A percentile compares a stretch with the other conserved stretches of the same genome.
Conservation (phyloP, 495 filamentous ascomycete genomes). For the Peziza echinospora region DNA sequence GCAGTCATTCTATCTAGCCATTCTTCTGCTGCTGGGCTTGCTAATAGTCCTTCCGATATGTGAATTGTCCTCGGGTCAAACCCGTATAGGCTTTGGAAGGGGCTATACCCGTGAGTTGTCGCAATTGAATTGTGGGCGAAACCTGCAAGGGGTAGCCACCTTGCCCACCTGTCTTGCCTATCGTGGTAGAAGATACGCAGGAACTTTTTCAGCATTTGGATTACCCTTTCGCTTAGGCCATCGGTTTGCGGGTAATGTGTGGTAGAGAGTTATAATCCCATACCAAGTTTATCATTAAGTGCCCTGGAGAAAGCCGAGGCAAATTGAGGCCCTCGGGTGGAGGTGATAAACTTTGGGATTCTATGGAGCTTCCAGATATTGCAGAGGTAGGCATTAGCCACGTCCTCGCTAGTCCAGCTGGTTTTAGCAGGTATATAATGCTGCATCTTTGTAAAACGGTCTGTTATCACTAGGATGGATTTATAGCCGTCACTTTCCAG, state of each 20-base stretch:
- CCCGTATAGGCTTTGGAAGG: neutral
- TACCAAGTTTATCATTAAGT: neutral
- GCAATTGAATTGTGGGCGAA: neutral
- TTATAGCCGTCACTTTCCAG: neutral
- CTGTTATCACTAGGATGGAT: no score
- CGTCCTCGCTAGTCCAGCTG: no score
- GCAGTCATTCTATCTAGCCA: neutral
- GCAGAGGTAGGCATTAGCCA: no score
- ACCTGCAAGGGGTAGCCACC: neutral
- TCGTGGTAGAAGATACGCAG: neutral
- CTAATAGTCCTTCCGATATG: neutral
- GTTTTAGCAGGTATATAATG: no score
- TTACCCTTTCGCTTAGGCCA: neutral
- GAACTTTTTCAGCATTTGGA: neutral
- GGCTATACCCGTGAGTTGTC: neutral
- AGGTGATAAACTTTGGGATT: neutral
- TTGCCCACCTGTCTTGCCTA: neutral
- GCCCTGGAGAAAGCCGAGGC: neutral
- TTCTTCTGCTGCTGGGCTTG: neutral
- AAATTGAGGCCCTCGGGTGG: neutral
- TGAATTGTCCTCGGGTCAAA: neutral
- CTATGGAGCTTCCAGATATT: no score
- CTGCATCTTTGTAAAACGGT: no score
- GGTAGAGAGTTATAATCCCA: neutral
- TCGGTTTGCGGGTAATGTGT: neutral